These are phyloP conservation scores for Spathaspora hagerdaliae DNA, from an alignment of 805 yeast genomes.

Conservation along the genomic window DNA sequence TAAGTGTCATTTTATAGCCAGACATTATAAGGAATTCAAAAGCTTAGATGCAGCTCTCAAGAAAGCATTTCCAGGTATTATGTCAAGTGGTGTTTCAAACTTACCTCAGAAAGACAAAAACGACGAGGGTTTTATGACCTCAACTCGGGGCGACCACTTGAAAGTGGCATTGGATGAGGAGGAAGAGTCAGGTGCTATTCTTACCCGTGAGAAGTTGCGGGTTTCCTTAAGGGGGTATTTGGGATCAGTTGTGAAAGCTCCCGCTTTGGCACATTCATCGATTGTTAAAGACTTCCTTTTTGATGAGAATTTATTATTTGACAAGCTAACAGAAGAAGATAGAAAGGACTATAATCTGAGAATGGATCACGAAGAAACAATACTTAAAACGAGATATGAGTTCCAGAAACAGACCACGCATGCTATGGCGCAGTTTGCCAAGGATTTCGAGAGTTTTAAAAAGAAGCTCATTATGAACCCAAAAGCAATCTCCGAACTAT, in stretches of 20 bases:
- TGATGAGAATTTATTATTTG: constrained; percentile 26
- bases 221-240: constrained; percentile 75
- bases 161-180: not conserved
- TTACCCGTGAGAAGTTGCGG: constrained; percentile 74
- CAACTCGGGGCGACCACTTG: not conserved
- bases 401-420: constrained; percentile 69
- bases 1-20: constrained; percentile 44
- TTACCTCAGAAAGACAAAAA: constrained; percentile 52
- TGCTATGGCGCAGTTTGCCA: constrained; percentile 51
- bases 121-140: constrained; percentile 23
- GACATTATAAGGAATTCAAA: constrained; percentile 68
- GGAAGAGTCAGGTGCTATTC: not conserved
- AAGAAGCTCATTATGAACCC: constrained; percentile 45
- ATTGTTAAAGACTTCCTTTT: constrained; percentile 53
- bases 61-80: constrained; percentile 59
- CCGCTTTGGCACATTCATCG: constrained; percentile 52
- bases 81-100: constrained; percentile 48
- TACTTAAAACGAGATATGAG: constrained; percentile 57
- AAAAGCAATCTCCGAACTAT: constrained; percentile 55
- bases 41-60: constrained; percentile 50
- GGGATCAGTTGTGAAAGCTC: constrained; percentile 45
- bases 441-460: constrained; percentile 58
- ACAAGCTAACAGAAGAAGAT: constrained; percentile 39
- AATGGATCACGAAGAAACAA: constrained; percentile 53
- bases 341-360: constrained; percentile 55